Base-by-base conservation (phyloP, 768 basidiomycete genomes). In the Lactifluus piperatus region DNA sequence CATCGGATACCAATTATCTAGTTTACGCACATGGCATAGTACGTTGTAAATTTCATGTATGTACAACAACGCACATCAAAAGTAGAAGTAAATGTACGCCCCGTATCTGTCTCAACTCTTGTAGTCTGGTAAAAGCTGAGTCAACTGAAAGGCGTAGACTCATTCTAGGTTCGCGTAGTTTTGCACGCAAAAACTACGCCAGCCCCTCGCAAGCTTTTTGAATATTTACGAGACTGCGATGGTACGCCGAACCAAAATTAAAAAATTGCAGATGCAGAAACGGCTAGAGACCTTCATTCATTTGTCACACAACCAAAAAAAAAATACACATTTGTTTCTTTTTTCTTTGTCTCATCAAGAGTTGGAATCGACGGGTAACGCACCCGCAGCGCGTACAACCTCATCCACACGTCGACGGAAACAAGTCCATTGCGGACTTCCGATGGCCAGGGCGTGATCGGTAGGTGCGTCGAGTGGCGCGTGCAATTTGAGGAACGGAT, bases 51-150 rank as follows among this genome's bases (percentile, higher is more conserved):
- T 29, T 41, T 46, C 44, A 0, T 48, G 45, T 39, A 41, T 47
- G 22, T 47, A 48, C 48, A 46, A 20, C 29, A 24, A 37, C 13
- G 16, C 32, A 24, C 32, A 24, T 30, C 20, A 6, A n/a, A 16
- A 54, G 36, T 10, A 26, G 34, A 43, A 26, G 26, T 44, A 46
- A 18, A 61, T 79, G 74, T 78, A 20, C 62, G 76, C 89, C 88
- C 80, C 91, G 91, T 92, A 94, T 93, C 92, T 94, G 91, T 94
- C 91, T 82, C 85, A 86, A 76, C 76, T 74, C 76, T 75, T 73
- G 83, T 74, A 63, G 68, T 74, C 80, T 88, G 68, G 58, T 71
- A 73, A 76, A 75, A 81, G 74, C 82, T 83, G 83, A 88, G 91
- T 92, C 92, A 93, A 86, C 82, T 74, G 63, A 77, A 86, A 79